Evolutionary conservation across 1,139 yeast species (phyloP), one percentile per base, ranked within the genome.

Genomic region (Geotrichum phurueaensis): DNA sequence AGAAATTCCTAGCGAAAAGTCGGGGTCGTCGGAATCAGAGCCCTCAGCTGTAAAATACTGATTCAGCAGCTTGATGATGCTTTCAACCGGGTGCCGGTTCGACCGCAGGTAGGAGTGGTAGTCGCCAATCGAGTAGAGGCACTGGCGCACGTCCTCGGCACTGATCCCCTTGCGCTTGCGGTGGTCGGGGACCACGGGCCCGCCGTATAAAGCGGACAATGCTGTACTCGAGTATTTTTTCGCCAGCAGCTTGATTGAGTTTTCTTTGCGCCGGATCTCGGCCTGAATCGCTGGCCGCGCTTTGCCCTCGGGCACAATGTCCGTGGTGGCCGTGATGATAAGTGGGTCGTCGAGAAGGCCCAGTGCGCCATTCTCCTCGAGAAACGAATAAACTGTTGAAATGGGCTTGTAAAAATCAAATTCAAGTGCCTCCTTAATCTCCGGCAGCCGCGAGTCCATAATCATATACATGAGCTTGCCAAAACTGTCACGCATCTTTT

Each of bases 391-490:
- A 1, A 86, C 87, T 0, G 92, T 86, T 63, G 79, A 77, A 59
- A 87, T 80, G 0, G 92, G 92, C 68, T 82, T 84, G 73, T 83
- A 85, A 6, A 86, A 74, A 70, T 86, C 89, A 70, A 87, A 87
- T 63, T 84, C 91, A 83, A 86, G 79, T 56, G 84, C 83, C 20
- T 81, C 82, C 64, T 79, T 80, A 62, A 87, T 82, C 66, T 86
- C 89, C 0, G 89, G 87, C 51, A 85, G 73, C 59, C 87, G 75
- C 1, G 92, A 86, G 70, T 86, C 94, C 91, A 87, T 87, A 53
- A 87, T 84, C 87, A 86, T 87, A 71, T 86, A 86, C 76, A 87
- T 84, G 62, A 87, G 75, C 68, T 86, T 86, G 52, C 94, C 94
- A 70, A 84, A 87, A 1, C 84, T 84, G 66, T 84, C 87, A 62